Conservation (phyloP, 2,329 filamentous ascomycete species). For the Venturiaceae sp. region DNA sequence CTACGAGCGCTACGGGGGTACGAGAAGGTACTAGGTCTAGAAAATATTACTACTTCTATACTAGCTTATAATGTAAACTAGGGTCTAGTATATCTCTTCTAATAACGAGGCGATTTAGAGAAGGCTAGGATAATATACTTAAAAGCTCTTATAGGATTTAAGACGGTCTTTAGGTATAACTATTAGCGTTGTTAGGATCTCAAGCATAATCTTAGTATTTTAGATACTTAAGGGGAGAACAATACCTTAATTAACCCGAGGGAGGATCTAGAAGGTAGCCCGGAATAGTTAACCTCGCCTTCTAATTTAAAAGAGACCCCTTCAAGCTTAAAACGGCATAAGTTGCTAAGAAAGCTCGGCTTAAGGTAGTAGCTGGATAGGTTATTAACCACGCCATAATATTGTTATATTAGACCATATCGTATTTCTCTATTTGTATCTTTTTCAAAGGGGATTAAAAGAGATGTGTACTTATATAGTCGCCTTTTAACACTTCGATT, state of each 20-base stretch:
- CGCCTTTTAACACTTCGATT: background rate
- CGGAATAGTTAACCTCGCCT: background rate
- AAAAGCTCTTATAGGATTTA: background rate
- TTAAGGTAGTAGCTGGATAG: background rate
- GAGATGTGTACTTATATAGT: background rate
- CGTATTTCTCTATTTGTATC: background rate
- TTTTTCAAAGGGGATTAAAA: background rate
- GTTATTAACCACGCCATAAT: background rate
- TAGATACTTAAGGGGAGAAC: background rate
- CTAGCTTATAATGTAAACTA: background rate
- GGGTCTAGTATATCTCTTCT: slow-evolving; percentile 1
- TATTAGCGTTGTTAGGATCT: background rate
- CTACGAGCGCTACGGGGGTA: slow-evolving; percentile 3
- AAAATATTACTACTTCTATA: background rate
- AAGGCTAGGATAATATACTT: background rate
- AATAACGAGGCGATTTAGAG: background rate
- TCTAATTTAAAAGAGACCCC: background rate
- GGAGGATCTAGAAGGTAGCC: background rate
- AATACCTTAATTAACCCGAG: background rate
- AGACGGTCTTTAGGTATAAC: background rate
- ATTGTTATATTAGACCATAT: background rate
- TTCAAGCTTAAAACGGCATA: background rate
- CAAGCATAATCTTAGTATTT: background rate
- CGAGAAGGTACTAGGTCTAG: background rate
- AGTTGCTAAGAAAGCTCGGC: background rate